A percentile compares a stretch with the other conserved stretches of the same genome.
phyloP scores from a whole-genome alignment of 1,284 basidiomycete species.

The Ustilago trichophora region DNA sequence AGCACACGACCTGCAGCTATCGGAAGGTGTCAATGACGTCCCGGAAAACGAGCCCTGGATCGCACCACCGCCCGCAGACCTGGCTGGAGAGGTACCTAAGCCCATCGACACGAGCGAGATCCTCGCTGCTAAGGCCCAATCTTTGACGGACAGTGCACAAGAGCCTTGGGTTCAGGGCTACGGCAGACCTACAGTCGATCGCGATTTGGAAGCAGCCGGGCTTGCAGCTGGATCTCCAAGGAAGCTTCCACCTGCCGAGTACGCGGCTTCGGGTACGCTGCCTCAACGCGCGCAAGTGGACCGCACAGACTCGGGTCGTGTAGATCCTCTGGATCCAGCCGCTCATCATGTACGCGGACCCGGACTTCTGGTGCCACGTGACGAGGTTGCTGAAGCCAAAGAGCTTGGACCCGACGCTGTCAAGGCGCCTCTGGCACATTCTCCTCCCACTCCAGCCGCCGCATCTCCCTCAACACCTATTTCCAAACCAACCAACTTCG shows the following conservation, averaged over 20 bases:
- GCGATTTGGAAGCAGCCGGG: slow-evolving; percentile 17
- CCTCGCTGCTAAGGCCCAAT: slow-evolving; percentile 13
- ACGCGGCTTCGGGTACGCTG: slow-evolving; percentile 22
- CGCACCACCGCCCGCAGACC: slow-evolving; percentile 17
- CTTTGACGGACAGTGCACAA: slow-evolving; percentile 9
- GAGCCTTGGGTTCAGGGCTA: slow-evolving; percentile 47
- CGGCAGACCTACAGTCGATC: slow-evolving; percentile 18
- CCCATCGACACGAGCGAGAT: slow-evolving; percentile 39
- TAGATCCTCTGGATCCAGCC: slow-evolving; percentile 46
- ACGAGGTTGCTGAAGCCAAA: slow-evolving; percentile 46
- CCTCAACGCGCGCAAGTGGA: slow-evolving; percentile 45
- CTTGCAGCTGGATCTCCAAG: background rate
- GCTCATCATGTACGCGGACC: slow-evolving; percentile 48
- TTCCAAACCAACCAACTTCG: background rate
- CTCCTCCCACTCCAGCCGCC: background rate
- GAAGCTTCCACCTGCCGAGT: slow-evolving; percentile 20
- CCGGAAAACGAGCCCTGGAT: slow-evolving; percentile 43
- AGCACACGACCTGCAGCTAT: slow-evolving; percentile 31
- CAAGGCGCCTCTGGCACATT: slow-evolving; percentile 24
- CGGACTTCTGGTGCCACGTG: slow-evolving; percentile 45
- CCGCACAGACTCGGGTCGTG: slow-evolving; percentile 45
- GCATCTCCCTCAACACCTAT: slow-evolving; percentile 2
- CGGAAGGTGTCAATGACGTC: slow-evolving; percentile 10
- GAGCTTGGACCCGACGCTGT: slow-evolving; percentile 28
- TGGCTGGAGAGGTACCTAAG: slow-evolving; percentile 32